Percentiles rank a stretch among this genome's conserved stretches.
These are phyloP conservation scores for Pichia sp. DNA, from an alignment of 1,139 yeast genomes.

Conservation along the genomic window DNA sequence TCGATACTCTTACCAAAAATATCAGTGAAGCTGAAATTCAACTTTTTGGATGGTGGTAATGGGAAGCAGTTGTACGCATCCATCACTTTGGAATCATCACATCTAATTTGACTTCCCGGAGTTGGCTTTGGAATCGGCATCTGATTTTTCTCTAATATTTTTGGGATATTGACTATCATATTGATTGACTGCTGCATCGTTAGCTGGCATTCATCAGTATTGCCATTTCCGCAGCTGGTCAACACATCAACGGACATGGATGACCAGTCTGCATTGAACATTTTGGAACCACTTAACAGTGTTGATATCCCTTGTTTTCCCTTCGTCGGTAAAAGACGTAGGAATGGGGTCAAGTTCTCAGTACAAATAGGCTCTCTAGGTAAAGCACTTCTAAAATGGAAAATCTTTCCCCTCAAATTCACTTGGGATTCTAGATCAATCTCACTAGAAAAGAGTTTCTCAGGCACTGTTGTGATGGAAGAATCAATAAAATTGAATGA, in stretches of 20 bases:
- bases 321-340: slow-evolving; percentile 84
- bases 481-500: slow-evolving; percentile 84
- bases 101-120: slow-evolving; percentile 58
- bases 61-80: slow-evolving; percentile 78
- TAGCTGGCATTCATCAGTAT: slow-evolving; percentile 36
- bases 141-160: slow-evolving; percentile 51
- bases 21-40: slow-evolving; percentile 51
- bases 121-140: slow-evolving; percentile 79
- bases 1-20: slow-evolving; percentile 61
- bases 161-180: slow-evolving; percentile 65
- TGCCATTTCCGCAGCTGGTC: slow-evolving; percentile 41
- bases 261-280: slow-evolving; percentile 95
- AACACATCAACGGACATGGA: slow-evolving; percentile 80
- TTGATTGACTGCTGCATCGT: slow-evolving; percentile 66
- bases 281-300: slow-evolving; percentile 84
- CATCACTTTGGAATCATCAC: slow-evolving; percentile 55
- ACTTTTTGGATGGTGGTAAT: slow-evolving; percentile 44
- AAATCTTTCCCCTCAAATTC: slow-evolving; percentile 35
- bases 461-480: slow-evolving; percentile 71
- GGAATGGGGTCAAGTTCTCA: slow-evolving; percentile 90
- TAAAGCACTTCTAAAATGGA: slow-evolving; percentile 71
- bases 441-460: slow-evolving; percentile 35
- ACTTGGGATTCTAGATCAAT: slow-evolving; percentile 19
- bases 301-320: slow-evolving; percentile 89
- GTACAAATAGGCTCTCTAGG: slow-evolving; percentile 98